Evolutionary conservation across 2,329 filamentous ascomycete genomes (phyloP).

Genomic region (Tolypocladium inflatum): DNA sequence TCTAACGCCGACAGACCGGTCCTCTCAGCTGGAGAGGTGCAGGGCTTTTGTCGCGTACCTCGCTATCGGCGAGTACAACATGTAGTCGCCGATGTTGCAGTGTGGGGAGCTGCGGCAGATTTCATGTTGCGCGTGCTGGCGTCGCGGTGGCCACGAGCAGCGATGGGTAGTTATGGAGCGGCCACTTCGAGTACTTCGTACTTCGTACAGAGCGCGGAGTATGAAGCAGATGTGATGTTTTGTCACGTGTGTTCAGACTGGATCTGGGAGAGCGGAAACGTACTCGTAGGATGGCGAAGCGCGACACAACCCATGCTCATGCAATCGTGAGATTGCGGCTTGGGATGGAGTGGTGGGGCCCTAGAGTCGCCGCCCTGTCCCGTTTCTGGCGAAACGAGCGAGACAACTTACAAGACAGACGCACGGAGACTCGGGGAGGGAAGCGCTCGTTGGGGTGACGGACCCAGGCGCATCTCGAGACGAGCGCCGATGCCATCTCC

Average conservation of each 20-base stretch:
- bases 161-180: too few relatives aligned
- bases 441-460: background rate
- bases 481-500: background rate
- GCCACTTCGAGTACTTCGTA: too few relatives aligned
- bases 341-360: background rate
- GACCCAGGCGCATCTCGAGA: background rate
- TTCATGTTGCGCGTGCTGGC: too few relatives aligned
- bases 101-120: too few relatives aligned
- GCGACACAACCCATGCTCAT: background rate
- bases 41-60: background rate
- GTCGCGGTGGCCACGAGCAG: too few relatives aligned
- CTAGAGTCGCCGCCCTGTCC: too few relatives aligned
- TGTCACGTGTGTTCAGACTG: background rate
- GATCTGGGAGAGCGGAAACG: background rate
- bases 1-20: too few relatives aligned
- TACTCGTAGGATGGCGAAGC: background rate
- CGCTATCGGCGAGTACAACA: background rate
- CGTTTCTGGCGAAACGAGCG: background rate
- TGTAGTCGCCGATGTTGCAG: too few relatives aligned
- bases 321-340: background rate
- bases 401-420: background rate
- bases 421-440: background rate
- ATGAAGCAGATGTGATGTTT: background rate
- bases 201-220: too few relatives aligned
- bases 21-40: too few relatives aligned